phyloP scores from a whole-genome alignment of 495 filamentous ascomycete genomes.

The Aspergillus avenaceus region DNA sequence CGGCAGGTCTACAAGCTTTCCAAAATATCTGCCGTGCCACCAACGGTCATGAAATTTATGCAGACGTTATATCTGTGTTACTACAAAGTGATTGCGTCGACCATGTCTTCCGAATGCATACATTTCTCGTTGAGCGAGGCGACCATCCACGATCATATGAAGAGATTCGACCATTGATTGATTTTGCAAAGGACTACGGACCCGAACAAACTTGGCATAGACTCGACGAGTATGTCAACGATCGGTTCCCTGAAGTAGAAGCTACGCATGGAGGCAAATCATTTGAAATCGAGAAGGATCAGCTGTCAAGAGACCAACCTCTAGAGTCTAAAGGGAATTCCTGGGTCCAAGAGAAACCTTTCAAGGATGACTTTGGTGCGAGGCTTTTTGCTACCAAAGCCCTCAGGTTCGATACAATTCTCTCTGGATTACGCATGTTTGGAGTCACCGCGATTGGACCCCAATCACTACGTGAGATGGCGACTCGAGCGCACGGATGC shows the following conservation, averaged over 20 bases:
- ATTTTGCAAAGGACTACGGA: slow-evolving; percentile 34
- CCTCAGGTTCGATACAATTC: slow-evolving; percentile 59
- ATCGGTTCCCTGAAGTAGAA: slow-evolving; percentile 12
- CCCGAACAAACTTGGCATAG: slow-evolving; percentile 14
- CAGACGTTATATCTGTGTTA: slow-evolving; percentile 53
- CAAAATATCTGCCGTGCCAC: slow-evolving; percentile 43
- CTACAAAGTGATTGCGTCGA: slow-evolving; percentile 42
- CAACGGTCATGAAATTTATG: slow-evolving; percentile 52
- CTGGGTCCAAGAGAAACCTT: slow-evolving; percentile 22
- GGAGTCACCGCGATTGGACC: slow-evolving; percentile 66
- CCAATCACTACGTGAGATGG: slow-evolving; percentile 67
- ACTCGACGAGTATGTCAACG: slow-evolving; percentile 22
- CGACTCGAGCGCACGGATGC: slow-evolving; percentile 51
- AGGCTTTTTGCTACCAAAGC: slow-evolving; percentile 68
- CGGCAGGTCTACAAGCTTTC: slow-evolving; percentile 34
- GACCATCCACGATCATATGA: slow-evolving; percentile 45
- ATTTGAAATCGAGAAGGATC: too few relatives aligned
- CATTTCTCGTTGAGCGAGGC: slow-evolving; percentile 37
- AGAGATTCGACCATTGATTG: slow-evolving; percentile 38
- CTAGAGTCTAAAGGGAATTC: slow-evolving; percentile 1
- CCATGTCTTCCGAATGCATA: slow-evolving; percentile 59
- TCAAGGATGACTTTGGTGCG: slow-evolving; percentile 61
- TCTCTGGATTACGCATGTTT: slow-evolving; percentile 60
- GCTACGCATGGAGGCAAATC: background rate
- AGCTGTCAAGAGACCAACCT: background rate